A percentile compares a stretch with the other conserved stretches of the same genome.
Evolutionary conservation across 805 yeast species (phyloP).

Genomic region (Wickerhamomyces rabaulensis): DNA sequence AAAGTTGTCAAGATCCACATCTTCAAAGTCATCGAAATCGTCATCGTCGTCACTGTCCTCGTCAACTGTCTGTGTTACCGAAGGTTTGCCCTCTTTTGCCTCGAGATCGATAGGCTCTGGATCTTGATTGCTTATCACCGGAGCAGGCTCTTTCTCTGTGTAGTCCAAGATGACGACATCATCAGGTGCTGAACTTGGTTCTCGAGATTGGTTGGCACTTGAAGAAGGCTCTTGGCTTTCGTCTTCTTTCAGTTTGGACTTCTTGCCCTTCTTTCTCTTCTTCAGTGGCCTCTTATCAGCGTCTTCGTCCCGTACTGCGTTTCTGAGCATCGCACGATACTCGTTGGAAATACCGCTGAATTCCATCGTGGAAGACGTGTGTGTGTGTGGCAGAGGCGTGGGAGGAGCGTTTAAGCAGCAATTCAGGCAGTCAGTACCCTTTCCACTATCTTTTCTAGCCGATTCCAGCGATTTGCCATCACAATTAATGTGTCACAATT

Average conservation of each 20-base stretch:
- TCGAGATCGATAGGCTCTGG: neutral
- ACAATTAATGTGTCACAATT: neutral
- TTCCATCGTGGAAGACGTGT: neutral
- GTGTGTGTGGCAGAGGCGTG: neutral
- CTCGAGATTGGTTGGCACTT: constrained; percentile 1
- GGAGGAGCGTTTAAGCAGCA: neutral
- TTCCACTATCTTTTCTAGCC: neutral
- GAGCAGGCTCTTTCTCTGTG: neutral
- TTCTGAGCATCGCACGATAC: constrained; percentile 17
- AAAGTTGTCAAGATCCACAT: constrained; percentile 19
- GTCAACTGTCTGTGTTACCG: constrained; percentile 11
- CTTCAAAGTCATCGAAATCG: constrained; percentile 22
- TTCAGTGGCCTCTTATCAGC: constrained; percentile 11
- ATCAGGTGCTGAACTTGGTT: constrained; percentile 6
- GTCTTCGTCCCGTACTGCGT: constrained; percentile 8
- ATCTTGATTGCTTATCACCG: neutral
- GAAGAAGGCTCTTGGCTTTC: neutral
- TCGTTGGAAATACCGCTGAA: constrained; percentile 14
- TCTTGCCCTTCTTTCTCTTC: constrained; percentile 9
- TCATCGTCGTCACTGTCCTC: constrained; percentile 29
- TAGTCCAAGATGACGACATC: neutral
- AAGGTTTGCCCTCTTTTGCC: neutral
- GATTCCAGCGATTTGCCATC: neutral
- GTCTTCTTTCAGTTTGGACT: neutral
- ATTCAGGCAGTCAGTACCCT: neutral